Evolutionary conservation across 1,284 basidiomycete genomes (phyloP).

Genomic region (Schizophyllum commune): DNA sequence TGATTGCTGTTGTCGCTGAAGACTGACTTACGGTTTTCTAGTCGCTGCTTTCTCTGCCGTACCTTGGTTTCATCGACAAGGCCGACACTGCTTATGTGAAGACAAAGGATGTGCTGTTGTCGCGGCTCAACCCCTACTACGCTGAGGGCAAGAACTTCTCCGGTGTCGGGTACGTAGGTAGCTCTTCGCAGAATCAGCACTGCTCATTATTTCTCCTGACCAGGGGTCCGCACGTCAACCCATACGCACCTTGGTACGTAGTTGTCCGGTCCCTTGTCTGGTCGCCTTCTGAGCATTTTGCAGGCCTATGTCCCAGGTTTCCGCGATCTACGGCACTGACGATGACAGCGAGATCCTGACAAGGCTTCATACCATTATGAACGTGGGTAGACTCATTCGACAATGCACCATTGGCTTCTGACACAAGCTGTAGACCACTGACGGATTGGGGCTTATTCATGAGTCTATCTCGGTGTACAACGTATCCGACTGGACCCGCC

Average conservation of each 20-base stretch:
- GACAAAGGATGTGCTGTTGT: conserved; percentile 56
- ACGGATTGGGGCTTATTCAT: conserved; percentile 69
- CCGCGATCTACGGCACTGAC: conserved; percentile 65
- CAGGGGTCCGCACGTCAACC: conserved; percentile 68
- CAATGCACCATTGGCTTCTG: not conserved
- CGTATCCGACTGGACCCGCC: conserved; percentile 52
- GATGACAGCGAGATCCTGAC: conserved; percentile 60
- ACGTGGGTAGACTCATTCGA: conserved; percentile 33
- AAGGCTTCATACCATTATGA: conserved; percentile 54
- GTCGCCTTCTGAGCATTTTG: not conserved
- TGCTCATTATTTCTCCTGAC: not conserved
- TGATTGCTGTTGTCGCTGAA: not conserved
- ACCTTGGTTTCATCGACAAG: conserved; percentile 66
- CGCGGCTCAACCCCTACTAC: conserved; percentile 62
- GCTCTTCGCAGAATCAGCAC: not conserved
- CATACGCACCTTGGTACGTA: conserved; percentile 60
- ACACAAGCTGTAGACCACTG: conserved; percentile 46
- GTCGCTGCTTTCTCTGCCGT: conserved; percentile 70
- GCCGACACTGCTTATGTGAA: conserved; percentile 48
- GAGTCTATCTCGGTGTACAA: conserved; percentile 65
- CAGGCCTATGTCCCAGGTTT: conserved; percentile 75
- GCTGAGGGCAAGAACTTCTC: conserved; percentile 55
- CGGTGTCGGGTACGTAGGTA: conserved; percentile 50
- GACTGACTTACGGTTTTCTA: not conserved
- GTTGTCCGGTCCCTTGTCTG: not conserved